phyloP scores from a whole-genome alignment of 2,329 filamentous ascomycete species.

The Botrytis pseudocinerea region DNA sequence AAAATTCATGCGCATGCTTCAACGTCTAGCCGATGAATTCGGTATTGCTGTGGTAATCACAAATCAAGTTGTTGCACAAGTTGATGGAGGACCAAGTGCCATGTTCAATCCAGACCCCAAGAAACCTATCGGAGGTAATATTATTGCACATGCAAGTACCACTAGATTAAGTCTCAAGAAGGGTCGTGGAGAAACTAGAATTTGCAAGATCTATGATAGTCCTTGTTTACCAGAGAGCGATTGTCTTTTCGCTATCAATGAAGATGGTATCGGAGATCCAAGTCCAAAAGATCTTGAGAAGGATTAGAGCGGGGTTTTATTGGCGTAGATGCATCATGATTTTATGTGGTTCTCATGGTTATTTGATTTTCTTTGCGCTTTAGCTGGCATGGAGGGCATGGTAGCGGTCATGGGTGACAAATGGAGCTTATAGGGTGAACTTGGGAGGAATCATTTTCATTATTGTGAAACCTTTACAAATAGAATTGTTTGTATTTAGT shows the following conservation, averaged over 20 bases:
- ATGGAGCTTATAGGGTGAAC: not conserved
- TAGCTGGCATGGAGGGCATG: slow-evolving; percentile 15
- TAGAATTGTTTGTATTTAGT: slow-evolving; percentile 12
- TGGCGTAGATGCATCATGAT: not conserved
- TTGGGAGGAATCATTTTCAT: slow-evolving; percentile 13
- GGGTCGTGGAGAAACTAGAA: slow-evolving; percentile 88
- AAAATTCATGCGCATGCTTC: slow-evolving; percentile 83
- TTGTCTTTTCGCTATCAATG: slow-evolving; percentile 93
- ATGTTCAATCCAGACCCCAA: slow-evolving; percentile 99
- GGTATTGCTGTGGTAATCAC: slow-evolving; percentile 98
- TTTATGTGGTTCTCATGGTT: slow-evolving; percentile 2
- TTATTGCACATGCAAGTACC: slow-evolving; percentile 96
- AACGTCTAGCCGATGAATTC: slow-evolving; percentile 78
- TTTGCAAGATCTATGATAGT: slow-evolving; percentile 99
- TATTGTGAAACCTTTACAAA: slow-evolving; percentile 2
- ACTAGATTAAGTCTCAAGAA: slow-evolving; percentile 95
- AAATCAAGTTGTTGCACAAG: slow-evolving; percentile 97
- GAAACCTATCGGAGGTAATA: slow-evolving; percentile 98
- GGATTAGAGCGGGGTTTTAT: slow-evolving; percentile 46
- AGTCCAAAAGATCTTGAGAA: slow-evolving; percentile 95
- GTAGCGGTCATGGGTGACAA: slow-evolving; percentile 27
- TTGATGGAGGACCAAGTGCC: slow-evolving; percentile 90
- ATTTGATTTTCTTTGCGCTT: slow-evolving; percentile 11
- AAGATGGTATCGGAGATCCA: slow-evolving; percentile 95
- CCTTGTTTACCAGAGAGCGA: slow-evolving; percentile 96